These are phyloP conservation scores for Obelidium mucronatum DNA, from an alignment of 192 early-diverging fungal species.

Conservation along the genomic window DNA sequence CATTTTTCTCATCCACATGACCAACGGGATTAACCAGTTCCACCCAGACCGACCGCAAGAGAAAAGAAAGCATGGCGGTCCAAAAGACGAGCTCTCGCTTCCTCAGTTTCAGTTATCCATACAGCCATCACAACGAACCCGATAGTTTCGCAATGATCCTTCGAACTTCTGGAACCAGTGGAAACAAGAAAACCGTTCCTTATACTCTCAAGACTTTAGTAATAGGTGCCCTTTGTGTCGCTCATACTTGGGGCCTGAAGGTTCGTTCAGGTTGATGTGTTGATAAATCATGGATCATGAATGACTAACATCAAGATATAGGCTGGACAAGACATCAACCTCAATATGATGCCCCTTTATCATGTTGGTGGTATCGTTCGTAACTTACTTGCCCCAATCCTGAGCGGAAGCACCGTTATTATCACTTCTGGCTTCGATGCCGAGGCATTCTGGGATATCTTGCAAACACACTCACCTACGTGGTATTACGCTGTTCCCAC, in stretches of 20 bases:
- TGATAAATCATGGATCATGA: too few species aligned
- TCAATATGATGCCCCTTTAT: conserved; percentile 48
- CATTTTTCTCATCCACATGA: too few species aligned
- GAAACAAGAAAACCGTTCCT: conserved; percentile 49
- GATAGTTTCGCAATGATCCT: conserved; percentile 57
- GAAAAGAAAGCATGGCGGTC: too few species aligned
- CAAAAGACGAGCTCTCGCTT: too few species aligned
- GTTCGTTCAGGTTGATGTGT: neutral
- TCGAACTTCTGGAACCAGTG: conserved; percentile 85
- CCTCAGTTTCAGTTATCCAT: too few species aligned
- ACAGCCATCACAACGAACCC: neutral
- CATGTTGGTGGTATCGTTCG: conserved; percentile 81
- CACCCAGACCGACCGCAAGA: too few species aligned
- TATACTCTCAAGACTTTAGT: conserved; percentile 29
- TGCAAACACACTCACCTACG: conserved; percentile 36
- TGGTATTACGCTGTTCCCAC: conserved; percentile 70
- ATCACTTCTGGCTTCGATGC: conserved; percentile 59
- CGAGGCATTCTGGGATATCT: conserved; percentile 42
- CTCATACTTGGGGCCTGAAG: conserved; percentile 63
- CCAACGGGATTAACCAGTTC: too few species aligned
- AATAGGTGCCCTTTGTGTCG: conserved; percentile 37
- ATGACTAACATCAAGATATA: neutral
- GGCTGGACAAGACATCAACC: conserved; percentile 30
- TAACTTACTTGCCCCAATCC: conserved; percentile 73
- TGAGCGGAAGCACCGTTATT: conserved; percentile 72